Base-by-base conservation (phyloP, 2,329 filamentous ascomycete species). In the Pseudopithomyces maydicus region DNA sequence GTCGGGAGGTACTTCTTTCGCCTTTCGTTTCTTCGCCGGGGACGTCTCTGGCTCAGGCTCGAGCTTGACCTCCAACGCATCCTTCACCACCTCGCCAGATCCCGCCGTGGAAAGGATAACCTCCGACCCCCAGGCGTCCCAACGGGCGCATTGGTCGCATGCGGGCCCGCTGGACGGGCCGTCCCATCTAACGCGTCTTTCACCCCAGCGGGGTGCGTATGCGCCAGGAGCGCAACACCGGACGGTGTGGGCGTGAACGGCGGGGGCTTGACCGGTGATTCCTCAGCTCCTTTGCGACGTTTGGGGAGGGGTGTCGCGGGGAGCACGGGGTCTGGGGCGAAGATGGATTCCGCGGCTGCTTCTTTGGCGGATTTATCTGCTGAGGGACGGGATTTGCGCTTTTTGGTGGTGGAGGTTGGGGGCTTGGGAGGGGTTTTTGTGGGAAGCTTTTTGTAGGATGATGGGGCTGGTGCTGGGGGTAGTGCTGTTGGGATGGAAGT, bases 131-230 rank as follows among this genome's bases (percentile, higher is more conserved):
- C 38, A 8, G 43, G 52, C 58, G 81, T 78, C 54, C 58, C 79
- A 10, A 93, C 80, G 1, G 85, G 82, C 1, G 89, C 90, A 71
- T 92, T 91, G 42, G 88, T 90, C 14, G 79, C 77, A 62, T 84
- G 83, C 0, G 88, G 86, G 61, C 87, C 81, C 14, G 87, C 88
- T 1, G 89, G 82, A 22, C 88, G 83, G 50, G 80, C 75, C 38
- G 65, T 66, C 7, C 32, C 22, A 11, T 69, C 67, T 4, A 68
- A 51, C 3, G 47, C 79, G 77, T 68, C 66, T 10, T 54, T 55
- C 3, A 19, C 6, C 14, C 60, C 38, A 3, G 61, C 57, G 11
- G 68, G 70, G n/a, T 48, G 45, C 12, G 65, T 56, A 29, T 76
- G 79, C 20, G 77, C 72, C 63, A 84, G 80, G 52, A 82, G 68